A percentile compares a stretch with the other conserved stretches of the same genome.
phyloP scores from a whole-genome alignment of 805 yeast species.

The Ogataea dorogensis region DNA sequence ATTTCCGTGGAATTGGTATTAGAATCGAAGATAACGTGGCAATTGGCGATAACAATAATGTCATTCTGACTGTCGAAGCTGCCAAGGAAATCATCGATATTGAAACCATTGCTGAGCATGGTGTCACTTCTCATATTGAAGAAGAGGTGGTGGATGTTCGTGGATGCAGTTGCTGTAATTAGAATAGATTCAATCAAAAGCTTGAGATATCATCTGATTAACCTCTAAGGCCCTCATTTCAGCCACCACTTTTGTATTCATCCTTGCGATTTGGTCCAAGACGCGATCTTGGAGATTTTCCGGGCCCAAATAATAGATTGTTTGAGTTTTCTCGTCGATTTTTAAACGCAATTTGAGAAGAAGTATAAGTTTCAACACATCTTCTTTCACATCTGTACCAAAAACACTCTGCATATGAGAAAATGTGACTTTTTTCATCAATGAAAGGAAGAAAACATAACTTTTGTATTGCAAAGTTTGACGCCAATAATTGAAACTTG shows the following conservation, averaged over 20 bases:
- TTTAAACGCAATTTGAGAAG: slow-evolving; percentile 28
- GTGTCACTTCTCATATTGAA: slow-evolving; percentile 47
- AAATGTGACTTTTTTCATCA: slow-evolving; percentile 25
- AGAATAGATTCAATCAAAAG: slow-evolving; percentile 13
- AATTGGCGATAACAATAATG: slow-evolving; percentile 57
- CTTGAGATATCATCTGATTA: slow-evolving; percentile 14
- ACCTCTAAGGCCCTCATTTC: slow-evolving; percentile 22
- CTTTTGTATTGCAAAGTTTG: slow-evolving; percentile 31
- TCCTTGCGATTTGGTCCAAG: slow-evolving; percentile 5
- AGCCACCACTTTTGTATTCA: slow-evolving; percentile 15
- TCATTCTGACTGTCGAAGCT: slow-evolving; percentile 74
- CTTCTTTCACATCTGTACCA: slow-evolving; percentile 17
- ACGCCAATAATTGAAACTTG: slow-evolving; percentile 25
- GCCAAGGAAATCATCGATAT: slow-evolving; percentile 83
- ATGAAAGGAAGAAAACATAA: slow-evolving; percentile 34
- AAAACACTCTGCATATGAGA: slow-evolving; percentile 24
- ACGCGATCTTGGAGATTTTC: slow-evolving; percentile 1
- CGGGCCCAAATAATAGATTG: slow-evolving; percentile 13
- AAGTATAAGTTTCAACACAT: slow-evolving; percentile 21
- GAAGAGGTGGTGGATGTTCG: slow-evolving; percentile 40
- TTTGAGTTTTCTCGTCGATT: slow-evolving; percentile 19
- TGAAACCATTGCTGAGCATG: slow-evolving; percentile 62
- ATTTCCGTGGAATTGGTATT: slow-evolving; percentile 85
- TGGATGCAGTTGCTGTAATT: slow-evolving; percentile 15
- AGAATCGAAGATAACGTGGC: slow-evolving; percentile 94